phyloP scores from a whole-genome alignment of 306 rosid genomes.

The Pyrus communis region DNA sequence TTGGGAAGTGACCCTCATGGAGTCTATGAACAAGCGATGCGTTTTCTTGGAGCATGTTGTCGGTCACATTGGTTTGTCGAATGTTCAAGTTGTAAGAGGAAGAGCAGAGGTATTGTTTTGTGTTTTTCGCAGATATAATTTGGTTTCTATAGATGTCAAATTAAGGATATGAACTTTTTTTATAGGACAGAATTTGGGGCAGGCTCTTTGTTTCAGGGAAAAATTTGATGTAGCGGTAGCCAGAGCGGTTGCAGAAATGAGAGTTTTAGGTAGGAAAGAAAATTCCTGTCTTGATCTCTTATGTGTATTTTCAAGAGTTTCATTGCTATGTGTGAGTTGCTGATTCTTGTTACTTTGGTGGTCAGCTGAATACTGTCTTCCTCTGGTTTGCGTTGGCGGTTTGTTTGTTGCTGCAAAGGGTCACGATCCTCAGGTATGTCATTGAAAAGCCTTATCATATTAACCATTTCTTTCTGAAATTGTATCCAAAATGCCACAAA shows the following conservation, averaged over 20 bases:
- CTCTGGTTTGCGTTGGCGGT: slow-evolving; percentile 84
- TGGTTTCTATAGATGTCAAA: not conserved
- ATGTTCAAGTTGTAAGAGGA: slow-evolving; percentile 76
- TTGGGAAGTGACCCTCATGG: slow-evolving; percentile 76
- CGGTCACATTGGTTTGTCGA: slow-evolving; percentile 48
- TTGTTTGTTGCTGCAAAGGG: slow-evolving; percentile 84
- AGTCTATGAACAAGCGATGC: slow-evolving; percentile 83
- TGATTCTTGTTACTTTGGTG: slow-evolving; percentile 18
- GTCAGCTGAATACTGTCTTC: slow-evolving; percentile 91
- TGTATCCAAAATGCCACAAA: not conserved
- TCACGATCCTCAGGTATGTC: slow-evolving; percentile 69
- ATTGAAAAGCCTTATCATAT: not conserved
- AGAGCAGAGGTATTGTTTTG: slow-evolving; percentile 69
- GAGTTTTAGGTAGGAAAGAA: slow-evolving; percentile 52
- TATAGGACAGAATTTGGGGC: slow-evolving; percentile 79
- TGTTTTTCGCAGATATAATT: not conserved
- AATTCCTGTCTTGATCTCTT: slow-evolving; percentile 1
- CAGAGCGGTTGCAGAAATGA: slow-evolving; percentile 93
- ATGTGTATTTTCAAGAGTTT: slow-evolving; percentile 9
- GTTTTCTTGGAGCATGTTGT: slow-evolving; percentile 76
- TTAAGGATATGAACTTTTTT: slow-evolving; percentile 12
- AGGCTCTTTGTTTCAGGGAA: slow-evolving; percentile 62
- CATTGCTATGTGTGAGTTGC: slow-evolving; percentile 1
- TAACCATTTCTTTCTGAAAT: not conserved
- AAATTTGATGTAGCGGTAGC: slow-evolving; percentile 78